Conservation (phyloP, 768 basidiomycete species). For the Boletus sp. region DNA sequence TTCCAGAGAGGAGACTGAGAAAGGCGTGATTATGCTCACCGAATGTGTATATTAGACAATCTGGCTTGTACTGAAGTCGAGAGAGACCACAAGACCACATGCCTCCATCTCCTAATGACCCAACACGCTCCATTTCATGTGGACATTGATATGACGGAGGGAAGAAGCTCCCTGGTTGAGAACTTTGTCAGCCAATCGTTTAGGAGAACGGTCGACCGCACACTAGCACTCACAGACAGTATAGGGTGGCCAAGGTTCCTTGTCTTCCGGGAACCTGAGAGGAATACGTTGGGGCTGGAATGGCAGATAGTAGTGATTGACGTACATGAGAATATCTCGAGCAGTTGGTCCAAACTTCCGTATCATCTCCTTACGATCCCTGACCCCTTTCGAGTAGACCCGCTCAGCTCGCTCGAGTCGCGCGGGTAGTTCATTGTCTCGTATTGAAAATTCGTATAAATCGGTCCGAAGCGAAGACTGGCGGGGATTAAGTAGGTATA, state of each 20-base stretch:
- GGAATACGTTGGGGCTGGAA: not conserved
- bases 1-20: not conserved
- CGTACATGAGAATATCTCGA: slow-evolving; percentile 43
- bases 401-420: slow-evolving; percentile 42
- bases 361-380: slow-evolving; percentile 46
- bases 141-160: slow-evolving; percentile 43
- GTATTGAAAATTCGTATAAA: slow-evolving; percentile 22
- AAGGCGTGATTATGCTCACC: slow-evolving; percentile 33
- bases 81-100: slow-evolving; percentile 70
- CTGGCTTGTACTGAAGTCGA: slow-evolving; percentile 47
- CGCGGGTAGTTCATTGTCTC: slow-evolving; percentile 36
- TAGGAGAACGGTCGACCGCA: not conserved
- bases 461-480: slow-evolving; percentile 24
- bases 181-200: slow-evolving; percentile 1
- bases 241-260: slow-evolving; percentile 53
- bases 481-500: slow-evolving; percentile 46
- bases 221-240: slow-evolving; percentile 46
- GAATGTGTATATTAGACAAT: slow-evolving; percentile 61
- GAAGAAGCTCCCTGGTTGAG: slow-evolving; percentile 43
- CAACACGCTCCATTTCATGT: slow-evolving; percentile 41
- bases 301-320: not conserved
- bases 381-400: slow-evolving; percentile 44
- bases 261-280: slow-evolving; percentile 50
- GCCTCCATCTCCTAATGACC: slow-evolving; percentile 60
- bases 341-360: slow-evolving; percentile 51